Evolutionary conservation across 805 yeast genomes (phyloP).

Genomic region (Kluyveromyces wickerhamii): DNA sequence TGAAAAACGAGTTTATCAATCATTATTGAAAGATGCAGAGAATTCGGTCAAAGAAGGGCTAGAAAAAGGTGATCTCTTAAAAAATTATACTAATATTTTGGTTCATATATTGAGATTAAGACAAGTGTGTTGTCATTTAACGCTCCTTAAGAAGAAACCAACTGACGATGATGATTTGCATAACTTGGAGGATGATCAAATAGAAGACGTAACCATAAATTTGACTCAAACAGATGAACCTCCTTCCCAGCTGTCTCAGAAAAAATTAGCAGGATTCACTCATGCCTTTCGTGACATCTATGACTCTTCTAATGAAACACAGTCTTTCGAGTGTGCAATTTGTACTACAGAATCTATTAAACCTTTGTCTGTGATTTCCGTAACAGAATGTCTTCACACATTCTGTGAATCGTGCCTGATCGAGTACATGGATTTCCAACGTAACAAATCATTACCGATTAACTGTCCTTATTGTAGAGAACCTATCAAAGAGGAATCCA

Average conservation of each 20-base stretch:
- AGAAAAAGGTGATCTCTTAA: constrained; percentile 58
- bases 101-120: constrained; percentile 77
- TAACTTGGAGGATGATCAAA: neutral
- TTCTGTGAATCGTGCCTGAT: constrained; percentile 67
- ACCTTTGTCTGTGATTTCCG: constrained; percentile 40
- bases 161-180: constrained; percentile 46
- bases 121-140: constrained; percentile 82
- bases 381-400: constrained; percentile 75
- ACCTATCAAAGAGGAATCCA: constrained; percentile 43
- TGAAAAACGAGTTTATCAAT: constrained; percentile 60
- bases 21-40: constrained; percentile 61
- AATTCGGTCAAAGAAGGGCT: constrained; percentile 51
- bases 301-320: neutral
- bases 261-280: neutral
- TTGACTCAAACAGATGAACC: neutral
- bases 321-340: constrained; percentile 66
- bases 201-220: neutral
- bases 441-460: constrained; percentile 35
- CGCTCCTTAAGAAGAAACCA: constrained; percentile 44
- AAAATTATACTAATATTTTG: constrained; percentile 68
- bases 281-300: neutral
- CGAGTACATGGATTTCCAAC: constrained; percentile 68
- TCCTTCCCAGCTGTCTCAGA: neutral
- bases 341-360: constrained; percentile 66
- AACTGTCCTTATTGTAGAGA: constrained; percentile 75